Evolutionary conservation across 768 basidiomycete species (phyloP), one percentile per base, ranked within the genome.

Genomic region (Calocybe gangraenosa): DNA sequence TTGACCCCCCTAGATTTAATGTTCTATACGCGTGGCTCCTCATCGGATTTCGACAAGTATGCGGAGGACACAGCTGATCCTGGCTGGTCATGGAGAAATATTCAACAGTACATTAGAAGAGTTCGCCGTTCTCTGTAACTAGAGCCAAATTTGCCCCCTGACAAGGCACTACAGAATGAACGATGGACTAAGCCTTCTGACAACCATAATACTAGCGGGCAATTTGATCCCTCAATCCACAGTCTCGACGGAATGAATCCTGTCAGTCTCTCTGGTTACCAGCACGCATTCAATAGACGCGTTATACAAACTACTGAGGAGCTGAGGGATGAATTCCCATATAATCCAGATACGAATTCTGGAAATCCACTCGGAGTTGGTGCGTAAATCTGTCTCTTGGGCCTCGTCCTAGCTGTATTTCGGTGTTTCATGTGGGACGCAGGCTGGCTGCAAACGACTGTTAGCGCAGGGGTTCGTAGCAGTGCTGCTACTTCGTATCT

Each of bases 351-450:
- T 51, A 60, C 61, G 45, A 74, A 75, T 48, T 63, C 65, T 19
- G 75, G 76, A 11, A 58, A 53, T 8, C 64, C 65, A 0, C 43
- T 73, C 6, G 75, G 75, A 3, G 40, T 73, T 31, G 66, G 74
- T 72, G 25, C 40, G 65, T 47, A 30, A 44, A 35, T 50, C 56
- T 21, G 4, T 14, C 19, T 2, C 11, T 20, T 3, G 10, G 20
- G 41, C 50, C 15, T 45, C 42, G 7, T 51, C 52, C 30, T 19
- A 42, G 46, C 11, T 47, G 28, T n/a, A 47, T 36, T 19, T 42
- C 7, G 57, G 25, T 56, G 54, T 2, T 52, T 20, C 17, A 11
- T 37, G 3, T 18, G 19, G 7, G 10, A 42, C 6, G 31, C 47
- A 43, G 57, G 53, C 4, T 56, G 49, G 47, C 22, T 51, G 8